These are phyloP conservation scores for Citrullus colocynthis DNA, from an alignment of 306 rosid species.

Conservation along the genomic window DNA sequence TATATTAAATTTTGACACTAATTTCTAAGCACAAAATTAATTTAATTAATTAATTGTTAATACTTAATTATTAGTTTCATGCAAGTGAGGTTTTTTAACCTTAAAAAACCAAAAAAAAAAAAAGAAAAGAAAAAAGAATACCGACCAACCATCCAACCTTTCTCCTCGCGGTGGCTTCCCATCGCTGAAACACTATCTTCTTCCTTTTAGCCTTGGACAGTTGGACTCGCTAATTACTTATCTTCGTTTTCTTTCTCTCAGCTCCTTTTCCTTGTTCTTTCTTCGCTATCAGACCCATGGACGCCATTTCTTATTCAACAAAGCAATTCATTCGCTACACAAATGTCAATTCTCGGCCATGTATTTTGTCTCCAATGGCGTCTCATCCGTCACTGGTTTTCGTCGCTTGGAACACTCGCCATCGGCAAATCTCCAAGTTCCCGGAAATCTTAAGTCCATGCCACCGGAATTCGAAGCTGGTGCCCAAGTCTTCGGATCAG, in stretches of 20 bases:
- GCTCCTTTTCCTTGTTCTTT: not conserved
- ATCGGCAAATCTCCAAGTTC: conserved; percentile 11
- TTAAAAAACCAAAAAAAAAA: not conserved
- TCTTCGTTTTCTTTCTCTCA: not conserved
- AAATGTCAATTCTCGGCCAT: conserved; percentile 13
- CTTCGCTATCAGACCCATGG: not conserved
- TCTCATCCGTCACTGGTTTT: conserved; percentile 7
- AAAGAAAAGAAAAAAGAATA: not conserved
- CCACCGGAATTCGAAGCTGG: not conserved
- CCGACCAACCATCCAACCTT: not conserved
- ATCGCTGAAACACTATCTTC: conserved; percentile 6
- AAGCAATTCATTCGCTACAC: conserved; percentile 17
- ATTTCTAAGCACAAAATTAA: too few relatives aligned
- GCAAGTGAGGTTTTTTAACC: too few relatives aligned
- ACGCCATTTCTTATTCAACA: conserved; percentile 33
- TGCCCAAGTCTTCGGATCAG: conserved; percentile 29
- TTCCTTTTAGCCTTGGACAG: not conserved
- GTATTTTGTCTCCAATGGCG: conserved; percentile 12
- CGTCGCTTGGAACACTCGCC: not conserved
- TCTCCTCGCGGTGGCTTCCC: not conserved
- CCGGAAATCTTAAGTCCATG: conserved; percentile 6
- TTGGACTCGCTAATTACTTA: not conserved
- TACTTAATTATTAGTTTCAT: too few relatives aligned
- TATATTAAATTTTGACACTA: too few relatives aligned
- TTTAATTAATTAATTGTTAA: too few relatives aligned